phyloP scores from a whole-genome alignment of 208 protist species.

The Tritrichomonas musculus region DNA sequence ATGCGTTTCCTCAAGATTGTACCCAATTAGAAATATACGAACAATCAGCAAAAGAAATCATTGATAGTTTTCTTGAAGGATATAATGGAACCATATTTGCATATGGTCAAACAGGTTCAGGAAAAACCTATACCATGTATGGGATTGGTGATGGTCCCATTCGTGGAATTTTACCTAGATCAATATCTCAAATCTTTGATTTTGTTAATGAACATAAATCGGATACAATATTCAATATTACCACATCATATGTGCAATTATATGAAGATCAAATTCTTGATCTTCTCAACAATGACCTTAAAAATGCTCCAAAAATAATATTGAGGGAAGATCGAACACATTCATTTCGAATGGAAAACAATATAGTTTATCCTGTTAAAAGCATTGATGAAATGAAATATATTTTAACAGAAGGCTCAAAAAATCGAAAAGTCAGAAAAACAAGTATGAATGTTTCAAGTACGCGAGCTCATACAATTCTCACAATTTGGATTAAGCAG shows the following conservation, averaged over 20 bases:
- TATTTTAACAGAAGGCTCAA: constrained; percentile 66
- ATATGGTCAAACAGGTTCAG: constrained; percentile 51
- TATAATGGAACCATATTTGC: constrained; percentile 49
- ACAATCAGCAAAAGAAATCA: constrained; percentile 34
- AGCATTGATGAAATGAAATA: not conserved
- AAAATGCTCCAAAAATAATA: constrained; percentile 42
- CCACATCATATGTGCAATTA: constrained; percentile 39
- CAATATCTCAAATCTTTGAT: constrained; percentile 49
- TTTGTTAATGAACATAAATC: constrained; percentile 38
- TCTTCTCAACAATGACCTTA: constrained; percentile 32
- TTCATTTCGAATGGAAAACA: constrained; percentile 43
- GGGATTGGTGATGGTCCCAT: not conserved
- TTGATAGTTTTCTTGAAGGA: constrained; percentile 42
- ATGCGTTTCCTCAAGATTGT: constrained; percentile 38
- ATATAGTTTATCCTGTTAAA: constrained; percentile 37
- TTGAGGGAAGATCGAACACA: constrained; percentile 46
- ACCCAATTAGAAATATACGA: constrained; percentile 48
- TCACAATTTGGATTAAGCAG: constrained; percentile 48
- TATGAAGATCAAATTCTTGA: constrained; percentile 39
- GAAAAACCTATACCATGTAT: constrained; percentile 50
- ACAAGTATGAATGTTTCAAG: constrained; percentile 76
- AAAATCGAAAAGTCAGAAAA: constrained; percentile 61
- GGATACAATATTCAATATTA: constrained; percentile 21
- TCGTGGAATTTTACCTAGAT: constrained; percentile 48
- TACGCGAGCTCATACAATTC: constrained; percentile 58